phyloP scores from a whole-genome alignment of 768 basidiomycete genomes.

The Tricholoma flavovirens region DNA sequence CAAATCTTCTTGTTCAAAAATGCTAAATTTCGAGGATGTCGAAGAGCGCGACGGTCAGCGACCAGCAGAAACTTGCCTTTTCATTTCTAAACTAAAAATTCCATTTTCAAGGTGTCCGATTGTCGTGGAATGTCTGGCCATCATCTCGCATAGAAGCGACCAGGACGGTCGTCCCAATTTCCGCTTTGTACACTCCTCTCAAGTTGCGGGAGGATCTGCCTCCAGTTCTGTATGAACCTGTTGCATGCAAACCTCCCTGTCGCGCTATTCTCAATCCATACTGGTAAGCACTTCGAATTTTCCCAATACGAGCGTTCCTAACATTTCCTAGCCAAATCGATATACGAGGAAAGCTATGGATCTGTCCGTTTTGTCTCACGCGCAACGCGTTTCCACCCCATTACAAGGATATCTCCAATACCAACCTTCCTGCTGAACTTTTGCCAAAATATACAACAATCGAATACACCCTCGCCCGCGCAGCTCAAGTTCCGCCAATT shows the following conservation, averaged over 20 bases:
- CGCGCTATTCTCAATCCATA: slow-evolving; percentile 97
- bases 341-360: slow-evolving; percentile 98
- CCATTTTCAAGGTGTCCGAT: slow-evolving; percentile 64
- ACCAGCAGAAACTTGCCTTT: background rate
- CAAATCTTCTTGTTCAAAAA: slow-evolving; percentile 23
- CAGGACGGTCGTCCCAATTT: slow-evolving; percentile 94
- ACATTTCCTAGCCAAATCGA: slow-evolving; percentile 80
- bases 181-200: slow-evolving; percentile 94
- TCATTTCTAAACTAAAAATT: background rate
- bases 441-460: slow-evolving; percentile 98
- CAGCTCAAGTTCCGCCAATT: slow-evolving; percentile 88
- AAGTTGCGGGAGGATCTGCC: slow-evolving; percentile 93
- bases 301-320: slow-evolving; percentile 4
- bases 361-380: slow-evolving; percentile 96
- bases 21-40: slow-evolving; percentile 92
- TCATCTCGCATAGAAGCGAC: slow-evolving; percentile 98
- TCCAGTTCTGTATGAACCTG: slow-evolving; percentile 95
- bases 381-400: slow-evolving; percentile 97
- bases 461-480: slow-evolving; percentile 95
- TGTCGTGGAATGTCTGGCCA: slow-evolving; percentile 99
- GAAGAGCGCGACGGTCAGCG: slow-evolving; percentile 90
- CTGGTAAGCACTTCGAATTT: slow-evolving; percentile 53
- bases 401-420: slow-evolving; percentile 97
- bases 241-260: slow-evolving; percentile 97
- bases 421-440: slow-evolving; percentile 93